Evolutionary conservation across 345 rosid genomes (phyloP).

Genomic region (Atalantia buxifolia): DNA sequence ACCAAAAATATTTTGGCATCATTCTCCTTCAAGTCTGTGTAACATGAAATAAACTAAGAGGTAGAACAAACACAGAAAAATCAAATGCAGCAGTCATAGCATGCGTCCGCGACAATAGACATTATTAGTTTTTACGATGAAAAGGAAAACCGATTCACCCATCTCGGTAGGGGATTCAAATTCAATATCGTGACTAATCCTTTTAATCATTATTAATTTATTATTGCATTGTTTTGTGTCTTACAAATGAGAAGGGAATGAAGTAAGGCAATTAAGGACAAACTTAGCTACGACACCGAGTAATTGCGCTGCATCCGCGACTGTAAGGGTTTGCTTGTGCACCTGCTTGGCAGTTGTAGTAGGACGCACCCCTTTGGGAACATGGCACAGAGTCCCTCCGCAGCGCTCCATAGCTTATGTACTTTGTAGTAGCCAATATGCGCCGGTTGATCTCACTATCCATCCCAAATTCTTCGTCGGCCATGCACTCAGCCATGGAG

Average conservation of each 20-base stretch:
- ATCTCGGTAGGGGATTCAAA: not conserved
- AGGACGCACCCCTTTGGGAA: conserved; percentile 76
- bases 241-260: conserved; percentile 8
- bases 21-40: not conserved
- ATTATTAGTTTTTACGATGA: too few species aligned
- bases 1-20: not conserved
- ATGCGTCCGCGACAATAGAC: not conserved
- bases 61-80: not conserved
- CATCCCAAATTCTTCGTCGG: conserved; percentile 45
- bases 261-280: not conserved
- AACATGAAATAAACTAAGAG: not conserved
- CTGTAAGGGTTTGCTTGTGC: conserved; percentile 73
- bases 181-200: not conserved
- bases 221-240: not conserved
- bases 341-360: conserved; percentile 80
- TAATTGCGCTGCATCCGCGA: conserved; percentile 72
- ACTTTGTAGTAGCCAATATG: conserved; percentile 54
- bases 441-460: conserved; percentile 66
- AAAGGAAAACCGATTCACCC: not conserved
- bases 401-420: conserved; percentile 75
- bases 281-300: conserved; percentile 64
- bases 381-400: conserved; percentile 70
- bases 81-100: not conserved
- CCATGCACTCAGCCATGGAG: conserved; percentile 54
- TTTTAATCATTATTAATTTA: conserved; percentile 1